phyloP scores from a whole-genome alignment of 2,329 filamentous ascomycete genomes.

The Epichloe amarillans region DNA sequence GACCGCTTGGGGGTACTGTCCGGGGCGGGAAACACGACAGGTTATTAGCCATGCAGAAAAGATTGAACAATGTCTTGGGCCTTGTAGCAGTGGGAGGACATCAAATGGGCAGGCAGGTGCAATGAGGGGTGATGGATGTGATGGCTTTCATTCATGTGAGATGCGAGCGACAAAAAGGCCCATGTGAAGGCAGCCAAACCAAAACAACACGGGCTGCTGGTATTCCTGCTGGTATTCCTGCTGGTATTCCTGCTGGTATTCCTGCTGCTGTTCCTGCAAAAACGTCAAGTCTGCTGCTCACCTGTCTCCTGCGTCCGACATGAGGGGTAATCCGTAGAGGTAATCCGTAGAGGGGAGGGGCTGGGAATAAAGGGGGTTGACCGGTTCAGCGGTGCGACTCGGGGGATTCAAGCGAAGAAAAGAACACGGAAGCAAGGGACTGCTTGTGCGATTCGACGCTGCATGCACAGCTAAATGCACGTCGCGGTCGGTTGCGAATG shows the following conservation, averaged over 20 bases:
- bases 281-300: slow-evolving; percentile 7
- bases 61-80: not conserved
- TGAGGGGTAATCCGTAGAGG: slow-evolving; percentile 7
- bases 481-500: not conserved
- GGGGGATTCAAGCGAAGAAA: not conserved
- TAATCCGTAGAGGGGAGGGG: too few relatives aligned
- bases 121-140: not conserved
- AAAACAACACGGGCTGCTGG: not conserved
- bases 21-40: not conserved
- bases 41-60: slow-evolving; percentile 3
- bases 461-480: not conserved
- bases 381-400: not conserved
- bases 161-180: not conserved
- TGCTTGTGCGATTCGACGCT: not conserved
- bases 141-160: not conserved
- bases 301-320: slow-evolving; percentile 21
- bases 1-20: slow-evolving; percentile 34
- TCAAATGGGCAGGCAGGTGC: too few relatives aligned
- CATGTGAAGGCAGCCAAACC: not conserved
- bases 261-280: not conserved
- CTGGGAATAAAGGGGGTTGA: too few relatives aligned
- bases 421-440: not conserved
- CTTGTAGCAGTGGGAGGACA: not conserved
- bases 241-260: not conserved
- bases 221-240: not conserved